A percentile compares a stretch with the other conserved stretches of the same genome.
Evolutionary conservation across 2,329 filamentous ascomycete genomes (phyloP).

Genomic region (Epichloe amarillans): DNA sequence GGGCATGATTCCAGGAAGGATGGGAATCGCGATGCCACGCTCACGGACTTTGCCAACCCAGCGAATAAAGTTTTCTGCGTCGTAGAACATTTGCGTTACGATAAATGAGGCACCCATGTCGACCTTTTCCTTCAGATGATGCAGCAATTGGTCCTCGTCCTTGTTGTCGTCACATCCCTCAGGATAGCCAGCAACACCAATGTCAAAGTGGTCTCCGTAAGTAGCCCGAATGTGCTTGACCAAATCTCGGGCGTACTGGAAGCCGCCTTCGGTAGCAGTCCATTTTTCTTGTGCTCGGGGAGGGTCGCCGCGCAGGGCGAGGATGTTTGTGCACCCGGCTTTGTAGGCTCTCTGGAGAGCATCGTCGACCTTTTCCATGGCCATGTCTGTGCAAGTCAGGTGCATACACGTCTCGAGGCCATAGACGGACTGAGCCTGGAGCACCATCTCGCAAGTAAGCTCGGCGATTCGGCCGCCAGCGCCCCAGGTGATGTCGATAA

Average conservation of each 20-base stretch:
- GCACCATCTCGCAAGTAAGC: slow-evolving; percentile 94
- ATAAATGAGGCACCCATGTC: slow-evolving; percentile 89
- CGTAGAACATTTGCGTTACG: slow-evolving; percentile 99
- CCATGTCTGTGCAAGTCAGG: slow-evolving; percentile 97
- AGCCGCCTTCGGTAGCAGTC: slow-evolving; percentile 75
- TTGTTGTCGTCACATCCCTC: slow-evolving; percentile 92
- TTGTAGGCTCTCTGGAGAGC: slow-evolving; percentile 83
- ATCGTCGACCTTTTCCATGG: slow-evolving; percentile 76
- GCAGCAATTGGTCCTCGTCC: slow-evolving; percentile 70
- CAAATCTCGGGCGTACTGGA: slow-evolving; percentile 84
- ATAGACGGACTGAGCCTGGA: slow-evolving; percentile 86
- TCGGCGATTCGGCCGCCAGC: slow-evolving; percentile 84
- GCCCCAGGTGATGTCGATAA: slow-evolving; percentile 98
- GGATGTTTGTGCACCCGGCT: slow-evolving; percentile 91
- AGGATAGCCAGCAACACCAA: slow-evolving; percentile 92
- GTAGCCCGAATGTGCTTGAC: slow-evolving; percentile 68
- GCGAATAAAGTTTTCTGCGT: slow-evolving; percentile 83
- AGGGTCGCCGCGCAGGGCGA: slow-evolving; percentile 85
- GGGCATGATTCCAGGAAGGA: slow-evolving; percentile 73
- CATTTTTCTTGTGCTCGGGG: slow-evolving; percentile 89
- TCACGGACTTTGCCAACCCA: slow-evolving; percentile 83
- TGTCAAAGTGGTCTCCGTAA: slow-evolving; percentile 72
- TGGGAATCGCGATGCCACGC: slow-evolving; percentile 70
- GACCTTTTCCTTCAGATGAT: slow-evolving; percentile 93
- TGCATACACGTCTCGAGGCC: slow-evolving; percentile 99